Evolutionary conservation across 768 basidiomycete genomes (phyloP).

Genomic region (Krasilnikovozyma curviuscula): DNA sequence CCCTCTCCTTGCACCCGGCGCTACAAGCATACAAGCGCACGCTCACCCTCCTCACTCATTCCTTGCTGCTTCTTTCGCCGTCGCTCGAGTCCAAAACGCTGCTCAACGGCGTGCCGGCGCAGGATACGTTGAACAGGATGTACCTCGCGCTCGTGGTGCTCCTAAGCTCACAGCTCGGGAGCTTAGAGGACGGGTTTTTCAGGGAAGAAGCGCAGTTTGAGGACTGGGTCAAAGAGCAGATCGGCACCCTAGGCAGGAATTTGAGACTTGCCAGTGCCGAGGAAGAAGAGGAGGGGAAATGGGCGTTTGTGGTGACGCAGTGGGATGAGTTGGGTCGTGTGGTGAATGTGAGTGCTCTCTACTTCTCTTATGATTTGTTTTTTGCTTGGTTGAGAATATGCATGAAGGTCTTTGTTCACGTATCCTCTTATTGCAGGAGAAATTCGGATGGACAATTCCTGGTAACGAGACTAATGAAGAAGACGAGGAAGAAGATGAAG

Average conservation of each 20-base stretch:
- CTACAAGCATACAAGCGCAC: slow-evolving; percentile 5
- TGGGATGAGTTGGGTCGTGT: neutral
- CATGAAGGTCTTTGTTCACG: too few relatives aligned
- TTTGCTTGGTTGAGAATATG: too few relatives aligned
- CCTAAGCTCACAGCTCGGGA: neutral
- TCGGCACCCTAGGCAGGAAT: neutral
- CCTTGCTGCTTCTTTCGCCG: slow-evolving; percentile 1
- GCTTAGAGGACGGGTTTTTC: slow-evolving; percentile 2
- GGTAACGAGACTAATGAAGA: neutral
- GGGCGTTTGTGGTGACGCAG: neutral
- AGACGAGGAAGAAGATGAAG: slow-evolving; percentile 3
- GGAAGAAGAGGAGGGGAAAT: neutral
- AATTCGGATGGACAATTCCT: slow-evolving; percentile 4
- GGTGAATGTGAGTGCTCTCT: too few relatives aligned
- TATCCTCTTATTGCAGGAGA: too few relatives aligned
- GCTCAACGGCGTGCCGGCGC: neutral
- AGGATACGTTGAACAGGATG: neutral
- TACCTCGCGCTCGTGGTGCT: neutral
- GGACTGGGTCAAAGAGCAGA: neutral
- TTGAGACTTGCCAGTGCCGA: neutral
- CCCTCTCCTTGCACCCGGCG: neutral
- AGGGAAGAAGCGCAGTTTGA: slow-evolving; percentile 2
- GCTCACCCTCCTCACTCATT: slow-evolving; percentile 2
- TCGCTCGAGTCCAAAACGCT: neutral
- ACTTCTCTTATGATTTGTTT: too few relatives aligned